Evolutionary conservation across 2,329 filamentous ascomycete species (phyloP).

Genomic region (Cordyceps farinosa): DNA sequence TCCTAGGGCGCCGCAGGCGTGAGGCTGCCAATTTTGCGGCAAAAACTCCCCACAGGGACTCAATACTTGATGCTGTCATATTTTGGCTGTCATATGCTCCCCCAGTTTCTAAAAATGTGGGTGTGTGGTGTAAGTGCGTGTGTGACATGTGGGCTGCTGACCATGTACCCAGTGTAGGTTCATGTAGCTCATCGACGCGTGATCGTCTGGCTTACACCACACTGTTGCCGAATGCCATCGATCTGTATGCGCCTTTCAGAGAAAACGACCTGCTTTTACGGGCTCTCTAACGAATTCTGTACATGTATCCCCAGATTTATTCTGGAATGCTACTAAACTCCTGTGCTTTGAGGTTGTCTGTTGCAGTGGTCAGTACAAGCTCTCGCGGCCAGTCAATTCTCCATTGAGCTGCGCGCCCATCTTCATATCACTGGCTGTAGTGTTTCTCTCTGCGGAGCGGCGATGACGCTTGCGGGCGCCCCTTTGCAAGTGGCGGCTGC

Average conservation of each 20-base stretch:
- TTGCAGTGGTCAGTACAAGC: neutral
- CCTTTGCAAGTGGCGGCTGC: slow-evolving; percentile 4
- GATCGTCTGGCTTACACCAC: slow-evolving; percentile 2
- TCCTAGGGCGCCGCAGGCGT: neutral
- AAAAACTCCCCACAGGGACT: neutral
- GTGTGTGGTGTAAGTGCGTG: slow-evolving; percentile 3
- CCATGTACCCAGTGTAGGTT: slow-evolving; percentile 3
- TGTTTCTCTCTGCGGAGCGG: neutral
- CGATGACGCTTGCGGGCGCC: slow-evolving; percentile 5
- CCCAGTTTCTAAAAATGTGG: slow-evolving; percentile 8
- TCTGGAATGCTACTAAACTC: neutral
- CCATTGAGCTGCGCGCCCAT: neutral
- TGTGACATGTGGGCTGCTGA: slow-evolving; percentile 16
- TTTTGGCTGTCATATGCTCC: slow-evolving; percentile 13
- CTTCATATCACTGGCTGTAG: neutral
- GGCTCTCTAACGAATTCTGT: neutral
- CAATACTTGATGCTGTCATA: neutral
- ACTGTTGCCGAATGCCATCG: neutral
- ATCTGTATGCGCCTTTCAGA: neutral
- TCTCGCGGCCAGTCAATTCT: neutral
- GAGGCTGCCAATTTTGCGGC: neutral
- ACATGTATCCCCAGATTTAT: neutral
- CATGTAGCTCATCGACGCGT: slow-evolving; percentile 10
- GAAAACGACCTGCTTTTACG: no score
- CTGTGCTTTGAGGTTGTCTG: neutral